Evolutionary conservation across 2,329 filamentous ascomycete species (phyloP), one percentile per base, ranked within the genome.

Genomic region (Zarea fungicola): DNA sequence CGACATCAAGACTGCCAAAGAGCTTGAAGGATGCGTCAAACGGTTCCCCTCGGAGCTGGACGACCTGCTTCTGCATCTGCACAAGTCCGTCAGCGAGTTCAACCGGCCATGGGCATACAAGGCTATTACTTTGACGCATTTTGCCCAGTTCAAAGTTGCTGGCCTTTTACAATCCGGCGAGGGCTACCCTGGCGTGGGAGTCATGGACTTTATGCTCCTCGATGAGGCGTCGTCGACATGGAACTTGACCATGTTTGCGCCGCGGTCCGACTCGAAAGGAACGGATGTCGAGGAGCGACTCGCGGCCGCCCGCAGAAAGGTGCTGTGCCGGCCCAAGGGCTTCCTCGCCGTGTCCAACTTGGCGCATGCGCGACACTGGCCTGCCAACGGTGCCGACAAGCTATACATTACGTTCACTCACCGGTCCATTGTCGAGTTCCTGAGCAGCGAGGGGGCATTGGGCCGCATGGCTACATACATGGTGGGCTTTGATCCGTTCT

Each of bases 101-200:
- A 23, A 18, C 35, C 44, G 44, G 23, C 34, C 35, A 14, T 48
- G 44, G 44, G 44, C 44, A 6, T 48, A 32, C 44, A 40, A 41
- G 19, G 44, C 44, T 21, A 41, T 48, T n/a, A 21, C 25, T 6
- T 36, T 48, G 25, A 36, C 26, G 14, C 25, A 31, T 2, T 48
- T 23, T 13, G 35, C 44, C 11, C 44, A 48, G 28, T 48, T 48
- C 9, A 31, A n/a, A 2, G 44, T 41, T 11, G 10, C 44, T 10
- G 26, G 26, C 35, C 16, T 48, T 25, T 19, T 40, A 11, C 13
- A 14, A 10, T 31, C 26, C 3, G 22, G 14, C 14, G 23, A 28
- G 14, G n/a, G 18, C 6, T 23, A 22, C 6, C 44, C 44, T 3
- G 44, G 44, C 25, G 35, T 48, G 2, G 44, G 26, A 1, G 35